Evolutionary conservation across 2,329 filamentous ascomycete species (phyloP).

Genomic region (Arachnomyces sp.): DNA sequence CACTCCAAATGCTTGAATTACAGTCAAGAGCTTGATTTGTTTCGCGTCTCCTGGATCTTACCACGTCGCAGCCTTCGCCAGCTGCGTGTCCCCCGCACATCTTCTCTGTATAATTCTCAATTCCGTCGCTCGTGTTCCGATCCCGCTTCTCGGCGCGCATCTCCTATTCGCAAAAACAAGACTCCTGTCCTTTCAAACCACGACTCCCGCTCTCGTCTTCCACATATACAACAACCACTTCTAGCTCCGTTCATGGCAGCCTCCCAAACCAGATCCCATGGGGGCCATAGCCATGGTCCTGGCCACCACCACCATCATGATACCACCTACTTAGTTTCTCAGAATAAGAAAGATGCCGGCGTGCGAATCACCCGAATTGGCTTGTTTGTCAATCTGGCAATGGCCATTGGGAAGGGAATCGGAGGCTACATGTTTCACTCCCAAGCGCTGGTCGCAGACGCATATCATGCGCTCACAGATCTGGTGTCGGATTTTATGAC

Average conservation of each 20-base stretch:
- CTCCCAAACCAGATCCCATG: conserved; percentile 41
- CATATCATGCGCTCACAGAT: conserved; percentile 91
- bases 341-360: conserved; percentile 82
- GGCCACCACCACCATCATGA: conserved; percentile 74
- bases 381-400: conserved; percentile 79
- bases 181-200: too few relatives aligned
- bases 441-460: conserved; percentile 85
- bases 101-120: too few relatives aligned
- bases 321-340: conserved; percentile 71
- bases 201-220: background rate
- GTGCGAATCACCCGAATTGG: conserved; percentile 90
- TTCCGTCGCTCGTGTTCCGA: too few relatives aligned
- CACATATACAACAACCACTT: conserved; percentile 23
- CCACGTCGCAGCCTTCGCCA: too few relatives aligned
- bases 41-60: too few relatives aligned
- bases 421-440: conserved; percentile 94
- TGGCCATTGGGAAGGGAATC: conserved; percentile 87
- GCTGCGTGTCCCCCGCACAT: too few relatives aligned
- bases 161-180: too few relatives aligned
- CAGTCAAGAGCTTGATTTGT: too few relatives aligned
- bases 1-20: too few relatives aligned
- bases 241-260: conserved; percentile 24
- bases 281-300: conserved; percentile 42
- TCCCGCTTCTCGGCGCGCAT: too few relatives aligned
- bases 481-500: conserved; percentile 92